Conservation (phyloP, 2,329 filamentous ascomycete species). For the Pseudocercospora fuligena region DNA sequence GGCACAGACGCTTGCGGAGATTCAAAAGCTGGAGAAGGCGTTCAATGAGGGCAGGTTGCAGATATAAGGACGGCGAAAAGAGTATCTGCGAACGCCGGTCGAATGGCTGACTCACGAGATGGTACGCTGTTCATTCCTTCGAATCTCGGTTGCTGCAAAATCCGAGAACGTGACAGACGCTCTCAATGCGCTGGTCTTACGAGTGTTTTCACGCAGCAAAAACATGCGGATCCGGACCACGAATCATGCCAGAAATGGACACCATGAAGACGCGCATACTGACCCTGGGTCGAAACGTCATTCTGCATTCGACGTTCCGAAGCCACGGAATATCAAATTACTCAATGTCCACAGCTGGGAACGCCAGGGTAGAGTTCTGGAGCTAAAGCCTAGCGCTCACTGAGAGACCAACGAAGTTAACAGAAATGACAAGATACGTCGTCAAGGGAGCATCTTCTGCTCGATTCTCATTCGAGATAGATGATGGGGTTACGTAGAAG, state of each 20-base stretch:
- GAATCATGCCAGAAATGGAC: background rate
- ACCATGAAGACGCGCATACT: background rate
- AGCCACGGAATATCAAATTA: background rate
- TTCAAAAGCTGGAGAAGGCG: constrained; percentile 87
- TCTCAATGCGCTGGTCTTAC: too few relatives aligned
- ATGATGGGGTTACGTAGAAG: background rate
- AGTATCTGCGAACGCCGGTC: background rate
- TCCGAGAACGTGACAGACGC: background rate
- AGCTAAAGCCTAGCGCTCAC: too few relatives aligned
- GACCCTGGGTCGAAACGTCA: background rate
- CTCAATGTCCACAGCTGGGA: background rate
- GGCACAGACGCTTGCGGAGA: constrained; percentile 87
- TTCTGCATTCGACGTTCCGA: background rate
- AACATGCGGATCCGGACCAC: background rate
- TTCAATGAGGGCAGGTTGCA: constrained; percentile 84
- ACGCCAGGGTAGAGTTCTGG: background rate
- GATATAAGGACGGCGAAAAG: constrained; percentile 41
- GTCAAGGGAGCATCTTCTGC: background rate
- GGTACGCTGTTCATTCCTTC: background rate
- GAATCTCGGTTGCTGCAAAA: background rate
- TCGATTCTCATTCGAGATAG: background rate
- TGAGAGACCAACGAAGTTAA: background rate
- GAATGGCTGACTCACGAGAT: background rate
- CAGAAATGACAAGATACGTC: background rate
- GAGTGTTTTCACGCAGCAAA: background rate